Evolutionary conservation across 352 stramenopile genomes (phyloP), one percentile per base, ranked within the genome.

Genomic region (Elongisporangium prolatum): DNA sequence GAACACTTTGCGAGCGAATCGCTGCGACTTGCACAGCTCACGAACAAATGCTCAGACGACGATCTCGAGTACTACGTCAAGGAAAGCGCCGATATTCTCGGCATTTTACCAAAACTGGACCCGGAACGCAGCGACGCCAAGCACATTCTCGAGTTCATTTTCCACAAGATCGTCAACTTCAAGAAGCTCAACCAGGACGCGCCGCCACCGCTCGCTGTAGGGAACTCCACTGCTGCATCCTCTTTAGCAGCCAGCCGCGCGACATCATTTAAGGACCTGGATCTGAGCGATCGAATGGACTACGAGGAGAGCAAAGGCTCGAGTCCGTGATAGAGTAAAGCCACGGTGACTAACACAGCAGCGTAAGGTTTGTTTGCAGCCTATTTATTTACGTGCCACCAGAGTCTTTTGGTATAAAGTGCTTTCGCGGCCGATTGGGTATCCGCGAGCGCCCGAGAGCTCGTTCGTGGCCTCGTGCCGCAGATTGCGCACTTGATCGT

Each of bases 21-120:
- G 16, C 70, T 98, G 40, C 87, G 94, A 16, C 78, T 99, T 34
- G 92, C 92, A 1, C 91, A 98, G 69, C 88, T 99, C 50, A 98
- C 91, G 10, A 98, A 98, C 75, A 98, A 98, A 76, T 98, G 86
- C 71, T 93, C 85, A 24, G 90, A 98, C 59, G 84, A 96, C 56
- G 91, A 98, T 54, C 69, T 98, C 18, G 92, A 98, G 62, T 96
- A 98, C 69, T 98, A 97, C 72, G 77, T 98, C 52, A 81, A 89
- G 55, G 93, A 98, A 63, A 91, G 86, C 38, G 93, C 90, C 50
- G 86, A 96, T 48, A 97, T 98, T 54, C 69, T 98, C 18, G 92
- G 88, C 21, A 91, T 98, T 49, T 21, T 90, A 13, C 70, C 80
- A 10, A 93, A 86, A 50, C 72, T 93, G 37, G 85, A 89, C 25